Base-by-base conservation (phyloP, 768 basidiomycete genomes). In the Cytidiella melzeri region DNA sequence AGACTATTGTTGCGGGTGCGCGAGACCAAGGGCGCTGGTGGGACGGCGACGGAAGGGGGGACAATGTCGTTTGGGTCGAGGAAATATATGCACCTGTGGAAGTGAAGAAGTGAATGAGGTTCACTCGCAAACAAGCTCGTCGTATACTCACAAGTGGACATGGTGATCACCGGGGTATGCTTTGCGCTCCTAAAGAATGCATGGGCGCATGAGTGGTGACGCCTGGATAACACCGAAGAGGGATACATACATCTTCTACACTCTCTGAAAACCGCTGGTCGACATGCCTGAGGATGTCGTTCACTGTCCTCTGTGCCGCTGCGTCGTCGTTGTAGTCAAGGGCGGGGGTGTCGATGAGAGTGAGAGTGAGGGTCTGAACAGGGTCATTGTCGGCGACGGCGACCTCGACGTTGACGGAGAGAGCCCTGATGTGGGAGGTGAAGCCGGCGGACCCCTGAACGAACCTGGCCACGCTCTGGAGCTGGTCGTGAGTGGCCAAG, bases 21-120 rank as follows among this genome's bases (percentile, higher is more conserved):
- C 56, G 84, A 71, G 55, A 85, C 76, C 55, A 80, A 72, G 38
- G 86, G 84, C 39, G 73, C 81, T 51, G 84, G 81, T 37, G 80
- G 83, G 20, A 75, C 77, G 54, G 84, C 73, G 39, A 81, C 79
- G 48, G 79, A 73, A 27, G 83, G 84, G 48, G 85, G 85, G 51
- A 87, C 74, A 58, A 91, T 87, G 64, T 74, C 64, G 72, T 87
- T 85, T 47, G 89, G 89, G 75, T 91, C 86, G 68, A 92, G 71
- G 69, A 92, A 87, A 70, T 92, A 92, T 51, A 92, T 81, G 60
- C 88, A 91, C 52, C 88, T 90, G 68, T 48, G 55, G 30, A 20
- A 18, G 38, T 11, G 26, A 38, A 30, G 48, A 41, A n/a, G n/a
- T n/a, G n/a, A n/a, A n/a, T n/a, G n/a, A n/a, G n/a, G n/a, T n/a